Percentiles rank a stretch among this genome's conserved stretches.
These are phyloP conservation scores for Pouteria campechiana DNA, from an alignment of 179 eudicot genomes.

Conservation along the genomic window DNA sequence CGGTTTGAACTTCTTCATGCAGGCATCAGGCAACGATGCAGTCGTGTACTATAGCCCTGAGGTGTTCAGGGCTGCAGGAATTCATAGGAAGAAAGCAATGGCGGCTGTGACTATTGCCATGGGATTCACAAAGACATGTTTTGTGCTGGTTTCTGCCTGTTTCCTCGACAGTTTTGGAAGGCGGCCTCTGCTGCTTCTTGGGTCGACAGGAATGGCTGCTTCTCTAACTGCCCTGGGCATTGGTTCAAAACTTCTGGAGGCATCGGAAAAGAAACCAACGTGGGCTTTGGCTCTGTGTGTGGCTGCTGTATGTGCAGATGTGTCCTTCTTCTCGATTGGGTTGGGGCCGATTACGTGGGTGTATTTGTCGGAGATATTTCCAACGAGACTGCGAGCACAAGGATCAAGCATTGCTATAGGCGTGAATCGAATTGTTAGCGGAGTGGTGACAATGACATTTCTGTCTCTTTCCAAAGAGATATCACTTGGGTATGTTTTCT, in stretches of 20 bases:
- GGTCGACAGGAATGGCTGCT: conserved; percentile 49
- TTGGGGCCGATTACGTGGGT: conserved; percentile 97
- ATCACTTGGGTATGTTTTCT: conserved; percentile 70
- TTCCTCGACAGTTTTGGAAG: conserved; percentile 70
- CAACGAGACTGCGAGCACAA: conserved; percentile 65
- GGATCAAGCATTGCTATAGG: conserved; percentile 73
- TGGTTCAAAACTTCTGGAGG: conserved; percentile 56
- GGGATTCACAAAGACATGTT: conserved; percentile 71
- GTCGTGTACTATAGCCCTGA: conserved; percentile 87
- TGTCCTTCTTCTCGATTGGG: conserved; percentile 86
- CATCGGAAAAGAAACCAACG: conserved; percentile 30
- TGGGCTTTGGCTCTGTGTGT: conserved; percentile 71
- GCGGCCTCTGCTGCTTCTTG: conserved; percentile 65
- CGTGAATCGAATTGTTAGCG: conserved; percentile 82
- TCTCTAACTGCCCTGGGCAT: conserved; percentile 47
- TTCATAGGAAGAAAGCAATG: conserved; percentile 30
- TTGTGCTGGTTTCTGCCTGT: conserved; percentile 63
- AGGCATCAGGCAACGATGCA: conserved; percentile 94
- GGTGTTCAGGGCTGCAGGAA: conserved; percentile 77
- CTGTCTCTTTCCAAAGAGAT: conserved; percentile 40
- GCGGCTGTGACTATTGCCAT: conserved; percentile 67
- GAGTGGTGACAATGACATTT: conserved; percentile 75
- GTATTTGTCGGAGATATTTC: conserved; percentile 85
- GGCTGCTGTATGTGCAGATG: conserved; percentile 65
- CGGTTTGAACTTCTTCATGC: conserved; percentile 95